Conservation (phyloP, 2,329 filamentous ascomycete genomes). For the Xylaria sp. region DNA sequence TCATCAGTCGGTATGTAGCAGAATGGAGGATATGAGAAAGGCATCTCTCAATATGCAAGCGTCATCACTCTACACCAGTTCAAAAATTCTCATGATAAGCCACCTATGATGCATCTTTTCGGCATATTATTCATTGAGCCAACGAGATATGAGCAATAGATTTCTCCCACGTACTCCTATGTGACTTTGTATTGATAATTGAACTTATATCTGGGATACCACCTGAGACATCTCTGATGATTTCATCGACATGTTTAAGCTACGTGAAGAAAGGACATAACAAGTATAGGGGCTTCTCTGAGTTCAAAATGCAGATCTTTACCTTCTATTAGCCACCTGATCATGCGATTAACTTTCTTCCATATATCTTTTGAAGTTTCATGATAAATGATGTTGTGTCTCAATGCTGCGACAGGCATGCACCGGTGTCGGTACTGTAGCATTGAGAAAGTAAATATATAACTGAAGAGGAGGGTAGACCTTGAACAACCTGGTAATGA, state of each 20-base stretch:
- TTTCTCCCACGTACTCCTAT: not conserved
- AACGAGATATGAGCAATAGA: not conserved
- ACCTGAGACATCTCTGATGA: not conserved
- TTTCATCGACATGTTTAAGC: constrained; percentile 4
- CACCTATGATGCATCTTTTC: not conserved
- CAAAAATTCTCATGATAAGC: not conserved
- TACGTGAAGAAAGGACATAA: not conserved
- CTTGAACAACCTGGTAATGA: not conserved
- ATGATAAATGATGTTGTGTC: not conserved
- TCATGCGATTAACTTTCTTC: constrained; percentile 10
- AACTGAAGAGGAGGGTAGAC: not conserved
- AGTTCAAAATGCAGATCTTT: not conserved
- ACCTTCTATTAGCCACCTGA: not conserved
- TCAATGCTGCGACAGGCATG: not conserved
- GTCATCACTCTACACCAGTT: not conserved
- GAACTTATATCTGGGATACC: not conserved
- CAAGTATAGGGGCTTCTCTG: not conserved
- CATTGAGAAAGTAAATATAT: not conserved
- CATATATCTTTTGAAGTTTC: not conserved
- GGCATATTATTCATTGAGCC: not conserved
- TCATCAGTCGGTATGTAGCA: not conserved
- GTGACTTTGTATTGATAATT: not conserved
- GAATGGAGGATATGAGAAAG: not conserved
- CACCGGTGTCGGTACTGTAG: not conserved
- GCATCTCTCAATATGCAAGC: not conserved